Percentiles rank a stretch among this genome's conserved stretches.
Conservation (phyloP, 768 basidiomycete species). For the Collybiopsis confluens region DNA sequence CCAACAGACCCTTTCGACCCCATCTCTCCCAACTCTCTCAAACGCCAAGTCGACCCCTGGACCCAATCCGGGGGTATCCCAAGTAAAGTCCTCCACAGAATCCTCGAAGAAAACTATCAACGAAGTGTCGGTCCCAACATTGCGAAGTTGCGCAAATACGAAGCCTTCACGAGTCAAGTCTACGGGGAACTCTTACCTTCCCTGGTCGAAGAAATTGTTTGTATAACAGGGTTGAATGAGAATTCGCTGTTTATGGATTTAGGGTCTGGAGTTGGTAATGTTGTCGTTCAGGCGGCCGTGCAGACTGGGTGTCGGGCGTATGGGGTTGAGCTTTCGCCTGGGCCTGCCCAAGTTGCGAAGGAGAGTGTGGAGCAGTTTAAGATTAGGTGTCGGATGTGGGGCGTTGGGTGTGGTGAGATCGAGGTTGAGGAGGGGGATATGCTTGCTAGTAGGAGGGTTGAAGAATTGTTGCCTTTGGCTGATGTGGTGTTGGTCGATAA, state of each 20-base stretch:
- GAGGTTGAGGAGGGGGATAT: constrained; percentile 87
- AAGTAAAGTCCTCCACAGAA: constrained; percentile 61
- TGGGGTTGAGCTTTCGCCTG: constrained; percentile 74
- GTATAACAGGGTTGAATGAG: constrained; percentile 49
- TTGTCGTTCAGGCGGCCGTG: constrained; percentile 75
- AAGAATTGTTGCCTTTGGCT: constrained; percentile 69
- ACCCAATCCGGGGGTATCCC: constrained; percentile 46
- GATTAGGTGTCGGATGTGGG: constrained; percentile 89
- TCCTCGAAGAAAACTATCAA: constrained; percentile 91
- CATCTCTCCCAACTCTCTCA: constrained; percentile 43
- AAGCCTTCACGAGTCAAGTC: constrained; percentile 78
- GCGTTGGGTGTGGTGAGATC: constrained; percentile 67
- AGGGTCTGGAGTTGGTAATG: constrained; percentile 84
- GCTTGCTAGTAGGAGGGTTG: constrained; percentile 60
- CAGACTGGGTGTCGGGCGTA: constrained; percentile 76
- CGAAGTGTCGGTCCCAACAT: constrained; percentile 89
- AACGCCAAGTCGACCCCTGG: constrained; percentile 47
- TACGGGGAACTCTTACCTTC: constrained; percentile 89
- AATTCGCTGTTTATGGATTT: constrained; percentile 76
- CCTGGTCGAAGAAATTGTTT: constrained; percentile 70
- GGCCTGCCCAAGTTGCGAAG: constrained; percentile 76
- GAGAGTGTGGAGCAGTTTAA: constrained; percentile 72
- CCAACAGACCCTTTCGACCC: constrained; percentile 51
- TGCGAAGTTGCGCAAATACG: constrained; percentile 74
- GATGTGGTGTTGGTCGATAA: constrained; percentile 93